Evolutionary conservation across 148 eudicot genomes (phyloP).

Genomic region (Euryodendron excelsum): DNA sequence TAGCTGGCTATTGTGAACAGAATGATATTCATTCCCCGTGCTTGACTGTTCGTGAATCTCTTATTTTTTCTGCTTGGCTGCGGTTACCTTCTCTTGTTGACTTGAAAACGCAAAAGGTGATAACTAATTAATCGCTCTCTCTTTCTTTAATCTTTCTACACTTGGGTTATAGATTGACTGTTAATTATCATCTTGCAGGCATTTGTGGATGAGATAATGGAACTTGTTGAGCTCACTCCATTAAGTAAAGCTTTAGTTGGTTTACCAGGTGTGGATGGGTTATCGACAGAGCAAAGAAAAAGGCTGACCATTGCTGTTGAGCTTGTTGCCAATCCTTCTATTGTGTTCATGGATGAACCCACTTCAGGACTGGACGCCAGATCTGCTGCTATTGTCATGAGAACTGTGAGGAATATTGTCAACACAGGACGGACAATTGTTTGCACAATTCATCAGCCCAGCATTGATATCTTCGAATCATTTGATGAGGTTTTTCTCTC

Average conservation of each 20-base stretch:
- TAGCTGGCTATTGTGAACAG: conserved; percentile 97
- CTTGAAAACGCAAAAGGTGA: conserved; percentile 57
- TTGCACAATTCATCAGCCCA: conserved; percentile 99
- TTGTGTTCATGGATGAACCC: conserved; percentile 98
- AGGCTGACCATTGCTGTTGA: conserved; percentile 95
- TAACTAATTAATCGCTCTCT: background rate
- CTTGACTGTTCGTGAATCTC: conserved; percentile 83
- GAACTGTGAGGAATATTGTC: conserved; percentile 95
- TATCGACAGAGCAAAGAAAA: conserved; percentile 93
- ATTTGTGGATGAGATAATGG: conserved; percentile 91
- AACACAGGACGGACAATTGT: conserved; percentile 93
- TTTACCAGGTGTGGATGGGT: conserved; percentile 85
- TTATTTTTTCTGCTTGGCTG: conserved; percentile 87
- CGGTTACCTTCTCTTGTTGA: conserved; percentile 70
- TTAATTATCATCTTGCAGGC: conserved; percentile 45
- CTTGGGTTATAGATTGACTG: background rate
- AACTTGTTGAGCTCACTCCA: conserved; percentile 86
- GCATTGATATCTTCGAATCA: conserved; percentile 94
- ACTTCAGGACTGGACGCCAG: conserved; percentile 99
- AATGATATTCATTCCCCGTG: conserved; percentile 91
- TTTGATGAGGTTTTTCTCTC: conserved; percentile 81
- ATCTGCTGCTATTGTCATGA: conserved; percentile 97
- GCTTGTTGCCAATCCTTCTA: conserved; percentile 97
- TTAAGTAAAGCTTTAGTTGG: conserved; percentile 77
- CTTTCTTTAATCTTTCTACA: background rate